Evolutionary conservation across 208 protist genomes (phyloP), one percentile per base, ranked within the genome.

Genomic region (Leptomonas pyrrhocoris): DNA sequence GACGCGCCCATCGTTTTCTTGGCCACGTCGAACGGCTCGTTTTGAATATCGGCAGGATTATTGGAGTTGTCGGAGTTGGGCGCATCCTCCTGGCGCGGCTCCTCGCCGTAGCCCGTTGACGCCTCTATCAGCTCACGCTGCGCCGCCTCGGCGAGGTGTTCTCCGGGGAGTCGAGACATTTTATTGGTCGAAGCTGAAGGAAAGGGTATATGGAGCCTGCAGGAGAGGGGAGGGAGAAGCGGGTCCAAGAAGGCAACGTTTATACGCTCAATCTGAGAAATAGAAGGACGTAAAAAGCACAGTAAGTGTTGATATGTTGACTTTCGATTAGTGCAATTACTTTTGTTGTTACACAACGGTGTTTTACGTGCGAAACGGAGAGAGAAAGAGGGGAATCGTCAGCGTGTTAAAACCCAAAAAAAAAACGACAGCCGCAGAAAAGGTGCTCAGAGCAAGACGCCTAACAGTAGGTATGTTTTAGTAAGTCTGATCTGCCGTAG

Each of bases 21-120:
- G 43, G 28, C 36, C 40, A 48, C 61, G 25, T 59, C 68, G 64
- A 55, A 75, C 8, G 68, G 73, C 34, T 55, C 46, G 90, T 63
- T 25, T 19, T 46, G 19, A 18, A 0, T 9, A 19, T 45, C 67
- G 18, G 27, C 23, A 19, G 23, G 23, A 23, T 48, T 27, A 12
- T 2, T 49, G 5, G 36, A 25, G 1, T 16, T 25, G 19, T 48
- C 16, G 6, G 45, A 40, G 18, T 55, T 30, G 19, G 36, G 5
- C 45, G 2, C 18, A 28, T 25, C 28, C n/a, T 38, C 28, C 6
- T 51, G 43, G 1, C 6, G n/a, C 6, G 9, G 7, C 0, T 42
- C 30, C 5, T 18, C 45, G 23, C 46, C 45, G 45, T 27, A 25
- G 42, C 51, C 11, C 45, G 18, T 6, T 1, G 0, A 8, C 0